Base-by-base conservation (phyloP, 257 asterid species). In the Handroanthus guayacan region DNA sequence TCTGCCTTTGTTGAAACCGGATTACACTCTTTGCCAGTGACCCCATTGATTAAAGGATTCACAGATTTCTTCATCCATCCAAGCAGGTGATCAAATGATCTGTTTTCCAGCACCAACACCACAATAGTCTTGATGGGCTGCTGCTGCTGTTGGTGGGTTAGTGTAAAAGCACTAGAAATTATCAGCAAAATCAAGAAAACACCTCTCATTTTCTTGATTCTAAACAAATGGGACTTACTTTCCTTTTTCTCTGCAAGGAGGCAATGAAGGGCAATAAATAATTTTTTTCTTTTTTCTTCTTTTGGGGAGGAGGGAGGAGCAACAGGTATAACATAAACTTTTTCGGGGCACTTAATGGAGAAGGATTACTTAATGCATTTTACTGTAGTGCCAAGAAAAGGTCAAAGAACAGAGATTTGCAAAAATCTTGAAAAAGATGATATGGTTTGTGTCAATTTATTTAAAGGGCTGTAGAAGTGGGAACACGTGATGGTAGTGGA, bases 1-100 rank as follows among this genome's bases (percentile, higher is more conserved):
- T 54, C 50, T 16, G 47, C 7, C 0, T 41, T 34, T 0, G 89
- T 70, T 1, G 94, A 71, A 61, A 75, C 54, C 0, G 90, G 82
- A 70, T 92, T 92, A 86, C 97, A 92, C 57, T 90, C 97, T 55
- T 60, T 56, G 1, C 97, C 97, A 0, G 91, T 89, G 43, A 92
- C 96, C 2, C 97, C 97, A 75, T 90, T 80, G 65, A 92, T 89
- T 9, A 75, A 45, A 3, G 97, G 93, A 50, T 86, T 90, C 4
- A 90, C 67, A 13, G 86, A 83, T 82, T 80, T 83, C 87, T 92
- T 92, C 96, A 92, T 85, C 97, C 97, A 92, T 0, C 97, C 97
- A 3, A 92, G 84, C 92, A 92, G 82, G 77, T 92, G 97, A 68
- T 92, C 97, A 67, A 92, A 92, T 6, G 97, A 92, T 51, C 97